These are phyloP conservation scores for Brasenia schreberi DNA, from an alignment of 164 flowering plant species.

Conservation along the genomic window DNA sequence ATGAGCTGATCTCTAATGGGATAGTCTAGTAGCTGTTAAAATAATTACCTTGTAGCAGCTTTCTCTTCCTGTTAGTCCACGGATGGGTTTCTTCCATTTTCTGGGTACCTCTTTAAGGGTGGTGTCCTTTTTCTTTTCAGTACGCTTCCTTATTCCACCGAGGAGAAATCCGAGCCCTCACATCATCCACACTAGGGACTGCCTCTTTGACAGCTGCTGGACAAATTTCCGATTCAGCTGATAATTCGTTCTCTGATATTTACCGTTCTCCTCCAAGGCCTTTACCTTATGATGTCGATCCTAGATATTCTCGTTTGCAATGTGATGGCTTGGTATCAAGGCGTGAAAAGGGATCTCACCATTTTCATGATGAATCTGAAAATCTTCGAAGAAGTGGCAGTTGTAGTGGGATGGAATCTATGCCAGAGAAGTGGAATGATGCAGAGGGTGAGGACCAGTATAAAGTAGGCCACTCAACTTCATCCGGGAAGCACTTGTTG, in stretches of 20 bases:
- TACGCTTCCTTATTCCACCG: slow-evolving; percentile 32
- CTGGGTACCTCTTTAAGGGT: no score
- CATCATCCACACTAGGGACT: slow-evolving; percentile 26
- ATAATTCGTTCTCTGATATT: slow-evolving; percentile 16
- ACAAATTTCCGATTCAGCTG: slow-evolving; percentile 16
- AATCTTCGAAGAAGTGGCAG: slow-evolving; percentile 24
- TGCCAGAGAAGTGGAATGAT: slow-evolving; percentile 32
- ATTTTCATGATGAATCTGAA: slow-evolving; percentile 52
- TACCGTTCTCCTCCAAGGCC: slow-evolving; percentile 20
- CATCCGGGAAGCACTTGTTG: slow-evolving; percentile 23
- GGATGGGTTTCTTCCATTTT: no score
- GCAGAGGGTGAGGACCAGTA: slow-evolving; percentile 30
- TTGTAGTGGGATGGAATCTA: slow-evolving; percentile 16
- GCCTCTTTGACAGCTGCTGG: slow-evolving; percentile 23
- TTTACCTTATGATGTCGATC: slow-evolving; percentile 29
- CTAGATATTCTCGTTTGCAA: slow-evolving; percentile 41
- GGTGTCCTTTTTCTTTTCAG: slow-evolving; percentile 17
- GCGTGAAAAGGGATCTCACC: slow-evolving; percentile 41
- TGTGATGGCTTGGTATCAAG: slow-evolving; percentile 46
- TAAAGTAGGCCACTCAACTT: slow-evolving; percentile 22
- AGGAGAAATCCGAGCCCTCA: slow-evolving; percentile 29
- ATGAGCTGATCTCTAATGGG: no score
- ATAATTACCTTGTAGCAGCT: no score
- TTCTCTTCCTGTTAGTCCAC: no score
- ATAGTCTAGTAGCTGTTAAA: no score